phyloP scores from a whole-genome alignment of 805 yeast species.

The Lipomyces yamanashiensis region DNA sequence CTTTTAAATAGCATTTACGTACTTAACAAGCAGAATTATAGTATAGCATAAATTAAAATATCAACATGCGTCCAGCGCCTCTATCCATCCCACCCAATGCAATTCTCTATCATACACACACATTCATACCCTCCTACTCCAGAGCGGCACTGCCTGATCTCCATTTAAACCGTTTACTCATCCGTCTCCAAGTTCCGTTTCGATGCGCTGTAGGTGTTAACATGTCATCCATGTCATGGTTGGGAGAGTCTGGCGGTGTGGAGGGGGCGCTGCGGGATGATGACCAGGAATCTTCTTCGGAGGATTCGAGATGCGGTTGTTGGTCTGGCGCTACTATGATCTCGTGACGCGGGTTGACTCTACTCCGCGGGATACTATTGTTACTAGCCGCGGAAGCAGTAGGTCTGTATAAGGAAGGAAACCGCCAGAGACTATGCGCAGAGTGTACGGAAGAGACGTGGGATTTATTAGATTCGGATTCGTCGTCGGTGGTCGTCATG shows the following conservation, averaged over 20 bases:
- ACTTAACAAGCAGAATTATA: too few species aligned
- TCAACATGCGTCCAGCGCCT: too few species aligned
- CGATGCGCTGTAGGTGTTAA: not conserved
- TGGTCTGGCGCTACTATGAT: conserved; percentile 2
- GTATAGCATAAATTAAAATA: too few species aligned
- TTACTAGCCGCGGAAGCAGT: not conserved
- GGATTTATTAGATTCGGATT: not conserved
- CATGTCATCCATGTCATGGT: not conserved
- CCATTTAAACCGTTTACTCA: conserved; percentile 32
- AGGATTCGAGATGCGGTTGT: not conserved
- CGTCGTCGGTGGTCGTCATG: not conserved
- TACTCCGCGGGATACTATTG: not conserved
- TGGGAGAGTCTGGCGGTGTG: conserved; percentile 18
- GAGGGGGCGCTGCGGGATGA: conserved; percentile 1
- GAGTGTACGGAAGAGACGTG: not conserved
- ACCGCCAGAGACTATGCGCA: not conserved
- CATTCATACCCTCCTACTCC: not conserved
- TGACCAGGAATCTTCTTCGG: conserved; percentile 9
- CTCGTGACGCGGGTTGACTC: not conserved
- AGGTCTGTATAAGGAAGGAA: conserved; percentile 6
- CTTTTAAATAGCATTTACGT: not conserved
- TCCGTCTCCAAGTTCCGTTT: conserved; percentile 21
- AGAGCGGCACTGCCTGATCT: conserved; percentile 8
- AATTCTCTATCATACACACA: not conserved
- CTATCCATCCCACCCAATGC: not conserved